phyloP scores from a whole-genome alignment of 805 yeast genomes.

The Limtongozyma cylindracea region DNA sequence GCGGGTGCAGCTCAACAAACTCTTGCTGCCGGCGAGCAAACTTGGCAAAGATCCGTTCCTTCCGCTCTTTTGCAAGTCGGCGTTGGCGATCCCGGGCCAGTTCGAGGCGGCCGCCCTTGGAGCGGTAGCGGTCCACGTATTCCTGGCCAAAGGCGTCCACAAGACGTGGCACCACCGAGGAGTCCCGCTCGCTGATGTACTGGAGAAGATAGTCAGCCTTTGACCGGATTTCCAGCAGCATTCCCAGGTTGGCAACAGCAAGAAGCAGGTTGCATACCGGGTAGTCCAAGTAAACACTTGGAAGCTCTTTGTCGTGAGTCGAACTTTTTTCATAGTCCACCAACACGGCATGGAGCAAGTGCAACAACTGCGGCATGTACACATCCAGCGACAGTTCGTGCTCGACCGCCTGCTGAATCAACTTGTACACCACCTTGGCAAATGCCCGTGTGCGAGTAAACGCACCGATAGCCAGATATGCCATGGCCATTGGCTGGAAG shows the following conservation, averaged over 20 bases:
- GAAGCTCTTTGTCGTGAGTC: constrained; percentile 16
- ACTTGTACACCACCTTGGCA: constrained; percentile 29
- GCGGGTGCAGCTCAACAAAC: too few species aligned
- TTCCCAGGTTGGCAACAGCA: constrained; percentile 19
- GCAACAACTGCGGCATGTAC: constrained; percentile 33
- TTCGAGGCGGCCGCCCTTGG: too few species aligned
- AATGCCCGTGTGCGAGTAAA: constrained; percentile 25
- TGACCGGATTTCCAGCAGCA: constrained; percentile 18
- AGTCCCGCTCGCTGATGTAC: constrained; percentile 20
- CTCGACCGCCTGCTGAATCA: constrained; percentile 26
- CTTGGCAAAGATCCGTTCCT: too few species aligned
- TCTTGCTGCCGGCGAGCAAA: too few species aligned
- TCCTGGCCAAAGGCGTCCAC: constrained; percentile 30
- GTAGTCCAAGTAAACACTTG: too few species aligned
- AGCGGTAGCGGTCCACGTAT: constrained; percentile 20
- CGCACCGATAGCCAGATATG: constrained; percentile 9
- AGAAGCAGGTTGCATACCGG: constrained; percentile 33
- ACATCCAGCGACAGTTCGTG: constrained; percentile 15
- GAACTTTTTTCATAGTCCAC: constrained; percentile 16
- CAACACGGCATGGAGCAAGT: constrained; percentile 40
- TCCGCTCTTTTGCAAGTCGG: too few species aligned
- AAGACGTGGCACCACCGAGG: constrained; percentile 22
- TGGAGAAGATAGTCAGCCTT: constrained; percentile 37
- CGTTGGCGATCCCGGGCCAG: too few species aligned
- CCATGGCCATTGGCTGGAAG: too few species aligned